A percentile compares a stretch with the other conserved stretches of the same genome.
Evolutionary conservation across 2,329 filamentous ascomycete genomes (phyloP).

Genomic region (Neonectria magnoliae): DNA sequence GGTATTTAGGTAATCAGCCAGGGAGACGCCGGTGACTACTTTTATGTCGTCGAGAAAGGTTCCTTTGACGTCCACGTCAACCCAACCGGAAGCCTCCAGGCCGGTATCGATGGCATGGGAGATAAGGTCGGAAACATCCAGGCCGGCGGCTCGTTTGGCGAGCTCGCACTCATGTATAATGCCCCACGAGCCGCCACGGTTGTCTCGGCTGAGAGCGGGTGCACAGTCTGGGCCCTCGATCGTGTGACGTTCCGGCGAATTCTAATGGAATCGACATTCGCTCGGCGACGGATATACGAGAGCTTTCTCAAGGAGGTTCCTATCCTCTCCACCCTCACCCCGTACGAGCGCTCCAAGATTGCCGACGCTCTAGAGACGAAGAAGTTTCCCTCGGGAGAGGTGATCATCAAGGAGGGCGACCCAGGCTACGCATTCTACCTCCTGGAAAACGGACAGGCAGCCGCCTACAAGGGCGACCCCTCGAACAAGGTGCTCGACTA

Average conservation of each 20-base stretch:
- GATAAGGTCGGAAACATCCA: constrained; percentile 83
- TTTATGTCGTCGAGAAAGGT: constrained; percentile 95
- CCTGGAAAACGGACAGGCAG: constrained; percentile 86
- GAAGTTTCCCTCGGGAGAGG: constrained; percentile 81
- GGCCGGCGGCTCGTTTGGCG: constrained; percentile 92
- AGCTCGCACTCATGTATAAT: constrained; percentile 98
- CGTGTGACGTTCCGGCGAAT: constrained; percentile 97
- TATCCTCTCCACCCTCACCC: constrained; percentile 81
- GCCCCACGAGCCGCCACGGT: constrained; percentile 95
- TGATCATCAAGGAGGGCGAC: constrained; percentile 92
- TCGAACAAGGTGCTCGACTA: constrained; percentile 81
- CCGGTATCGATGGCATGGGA: constrained; percentile 85
- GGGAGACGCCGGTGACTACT: constrained; percentile 95
- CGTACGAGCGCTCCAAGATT: constrained; percentile 97
- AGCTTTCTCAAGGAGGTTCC: constrained; percentile 95
- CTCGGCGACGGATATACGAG: constrained; percentile 95
- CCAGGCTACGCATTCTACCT: constrained; percentile 92
- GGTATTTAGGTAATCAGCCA: constrained; percentile 85
- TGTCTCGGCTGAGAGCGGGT: constrained; percentile 79
- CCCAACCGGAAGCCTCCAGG: constrained; percentile 76
- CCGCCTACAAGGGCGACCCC: constrained; percentile 82
- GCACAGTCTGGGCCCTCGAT: constrained; percentile 93
- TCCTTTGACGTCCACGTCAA: constrained; percentile 94
- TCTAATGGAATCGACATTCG: constrained; percentile 97
- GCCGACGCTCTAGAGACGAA: constrained; percentile 93